These are phyloP conservation scores for Henckelia pumila DNA, from an alignment of 257 asterid species.

Conservation along the genomic window DNA sequence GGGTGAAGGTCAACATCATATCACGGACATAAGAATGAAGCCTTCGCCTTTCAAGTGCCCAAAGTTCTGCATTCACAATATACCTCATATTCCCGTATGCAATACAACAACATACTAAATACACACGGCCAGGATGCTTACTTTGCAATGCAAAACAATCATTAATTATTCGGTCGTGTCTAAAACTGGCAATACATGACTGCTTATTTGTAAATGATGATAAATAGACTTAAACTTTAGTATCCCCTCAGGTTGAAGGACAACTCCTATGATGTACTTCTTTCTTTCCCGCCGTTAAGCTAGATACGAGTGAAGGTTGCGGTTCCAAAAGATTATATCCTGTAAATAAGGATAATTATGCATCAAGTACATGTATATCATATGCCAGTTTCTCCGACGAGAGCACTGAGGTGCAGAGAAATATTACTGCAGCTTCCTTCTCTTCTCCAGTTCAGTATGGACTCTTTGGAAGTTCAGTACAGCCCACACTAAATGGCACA, in stretches of 20 bases:
- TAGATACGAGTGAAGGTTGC: background rate
- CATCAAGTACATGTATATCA: background rate
- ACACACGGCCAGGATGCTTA: too few species aligned
- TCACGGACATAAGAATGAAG: background rate
- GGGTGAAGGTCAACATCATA: background rate
- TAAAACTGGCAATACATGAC: too few species aligned
- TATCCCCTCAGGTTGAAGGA: background rate
- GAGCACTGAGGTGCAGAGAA: background rate
- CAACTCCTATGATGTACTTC: too few species aligned
- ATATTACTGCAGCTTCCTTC: constrained; percentile 35
- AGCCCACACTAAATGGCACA: constrained; percentile 68
- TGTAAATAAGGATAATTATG: background rate
- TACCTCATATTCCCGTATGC: too few species aligned
- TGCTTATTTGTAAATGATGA: background rate
- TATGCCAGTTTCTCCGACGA: background rate
- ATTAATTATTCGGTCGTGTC: too few species aligned
- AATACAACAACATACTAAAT: too few species aligned
- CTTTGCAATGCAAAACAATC: too few species aligned
- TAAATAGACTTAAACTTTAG: background rate
- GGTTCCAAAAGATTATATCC: background rate
- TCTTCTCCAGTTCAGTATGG: constrained; percentile 46
- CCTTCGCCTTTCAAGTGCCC: background rate
- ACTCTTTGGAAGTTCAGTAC: constrained; percentile 57
- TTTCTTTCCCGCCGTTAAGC: background rate
- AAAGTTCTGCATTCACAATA: background rate